Percentiles rank a stretch among this genome's conserved stretches.
These are phyloP conservation scores for Carex littledalei DNA, from an alignment of 176 grass and related monocot genomes.

Conservation along the genomic window DNA sequence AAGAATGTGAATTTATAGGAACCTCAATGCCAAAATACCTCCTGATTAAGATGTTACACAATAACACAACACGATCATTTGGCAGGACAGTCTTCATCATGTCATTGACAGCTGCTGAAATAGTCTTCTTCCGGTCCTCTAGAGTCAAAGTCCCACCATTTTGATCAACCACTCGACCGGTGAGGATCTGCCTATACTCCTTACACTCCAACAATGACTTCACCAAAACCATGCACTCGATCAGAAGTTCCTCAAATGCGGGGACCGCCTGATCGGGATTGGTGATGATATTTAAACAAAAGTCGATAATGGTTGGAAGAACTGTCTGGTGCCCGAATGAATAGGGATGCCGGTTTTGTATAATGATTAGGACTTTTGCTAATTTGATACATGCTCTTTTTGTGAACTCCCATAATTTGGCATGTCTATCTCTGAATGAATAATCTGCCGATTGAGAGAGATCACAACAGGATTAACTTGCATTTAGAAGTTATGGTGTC, in stretches of 20 bases:
- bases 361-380: conserved; percentile 71
- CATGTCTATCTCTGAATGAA: conserved; percentile 65
- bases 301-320: conserved; percentile 61
- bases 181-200: conserved; percentile 73
- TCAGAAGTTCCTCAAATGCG: conserved; percentile 85
- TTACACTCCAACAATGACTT: conserved; percentile 90
- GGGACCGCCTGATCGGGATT: conserved; percentile 60
- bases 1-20: neutral
- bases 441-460: conserved; percentile 39
- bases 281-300: conserved; percentile 85
- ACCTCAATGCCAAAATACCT: conserved; percentile 38
- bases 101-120: conserved; percentile 52
- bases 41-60: conserved; percentile 93
- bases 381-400: conserved; percentile 90
- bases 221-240: conserved; percentile 93
- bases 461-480: conserved; percentile 9
- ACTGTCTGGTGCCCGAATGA: conserved; percentile 75
- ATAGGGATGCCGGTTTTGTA: conserved; percentile 87
- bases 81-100: conserved; percentile 75
- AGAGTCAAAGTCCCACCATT: conserved; percentile 48
- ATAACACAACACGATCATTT: conserved; percentile 63
- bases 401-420: conserved; percentile 70
- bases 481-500: neutral
- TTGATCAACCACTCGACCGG: conserved; percentile 70
- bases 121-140: conserved; percentile 80